Percentiles rank a stretch among this genome's conserved stretches.
Conservation (phyloP, 352 stramenopile species). For the Pythium scleroteichum region DNA sequence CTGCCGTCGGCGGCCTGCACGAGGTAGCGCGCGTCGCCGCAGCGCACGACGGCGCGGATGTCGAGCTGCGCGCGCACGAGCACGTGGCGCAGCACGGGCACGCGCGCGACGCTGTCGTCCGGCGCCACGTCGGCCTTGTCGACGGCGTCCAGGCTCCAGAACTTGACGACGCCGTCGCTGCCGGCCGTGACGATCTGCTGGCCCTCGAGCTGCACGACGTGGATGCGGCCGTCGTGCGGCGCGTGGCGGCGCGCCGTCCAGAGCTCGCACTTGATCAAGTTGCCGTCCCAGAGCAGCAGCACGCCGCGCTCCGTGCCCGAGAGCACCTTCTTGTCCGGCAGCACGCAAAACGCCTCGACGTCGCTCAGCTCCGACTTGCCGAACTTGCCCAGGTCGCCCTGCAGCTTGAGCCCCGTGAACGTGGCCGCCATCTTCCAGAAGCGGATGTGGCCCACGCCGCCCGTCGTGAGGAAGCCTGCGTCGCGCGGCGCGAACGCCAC, state of each 20-base stretch:
- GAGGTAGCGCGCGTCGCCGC: slow-evolving; percentile 44
- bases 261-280: slow-evolving; percentile 96
- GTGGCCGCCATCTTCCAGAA: slow-evolving; percentile 97
- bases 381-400: slow-evolving; percentile 96
- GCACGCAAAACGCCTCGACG: slow-evolving; percentile 91
- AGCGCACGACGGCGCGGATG: slow-evolving; percentile 66
- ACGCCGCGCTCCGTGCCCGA: slow-evolving; percentile 84
- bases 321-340: slow-evolving; percentile 95
- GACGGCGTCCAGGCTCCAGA: slow-evolving; percentile 87
- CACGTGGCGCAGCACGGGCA: slow-evolving; percentile 67
- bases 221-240: slow-evolving; percentile 73
- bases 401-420: slow-evolving; percentile 95
- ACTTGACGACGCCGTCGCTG: slow-evolving; percentile 88
- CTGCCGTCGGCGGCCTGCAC: slow-evolving; percentile 59
- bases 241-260: slow-evolving; percentile 60
- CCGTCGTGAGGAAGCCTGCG: slow-evolving; percentile 90
- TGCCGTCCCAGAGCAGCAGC: slow-evolving; percentile 93
- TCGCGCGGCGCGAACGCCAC: slow-evolving; percentile 89
- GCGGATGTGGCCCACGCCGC: slow-evolving; percentile 92
- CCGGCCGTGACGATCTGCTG: slow-evolving; percentile 66
- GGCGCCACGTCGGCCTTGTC: slow-evolving; percentile 84
- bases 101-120: slow-evolving; percentile 76
- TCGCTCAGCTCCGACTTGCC: slow-evolving; percentile 94
- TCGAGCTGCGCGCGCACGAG: slow-evolving; percentile 57
- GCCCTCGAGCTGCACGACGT: slow-evolving; percentile 56